Conservation (phyloP, 2,329 filamentous ascomycete genomes). For the Aspergillus niger region DNA sequence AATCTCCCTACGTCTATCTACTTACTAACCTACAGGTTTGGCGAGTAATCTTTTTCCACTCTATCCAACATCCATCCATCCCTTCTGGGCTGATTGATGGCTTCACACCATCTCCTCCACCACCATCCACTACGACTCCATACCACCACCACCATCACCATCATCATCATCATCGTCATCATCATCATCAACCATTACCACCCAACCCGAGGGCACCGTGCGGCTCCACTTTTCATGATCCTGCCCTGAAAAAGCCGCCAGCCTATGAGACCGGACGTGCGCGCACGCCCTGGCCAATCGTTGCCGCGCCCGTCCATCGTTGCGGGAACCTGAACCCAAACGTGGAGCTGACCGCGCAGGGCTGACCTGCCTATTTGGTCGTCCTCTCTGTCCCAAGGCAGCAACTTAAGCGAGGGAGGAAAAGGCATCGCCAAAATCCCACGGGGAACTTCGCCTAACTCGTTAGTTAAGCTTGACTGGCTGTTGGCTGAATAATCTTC, state of each 20-base stretch:
- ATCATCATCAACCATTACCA: too few relatives aligned
- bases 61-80: too few relatives aligned
- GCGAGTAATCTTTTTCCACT: too few relatives aligned
- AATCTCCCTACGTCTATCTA: too few relatives aligned
- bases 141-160: background rate
- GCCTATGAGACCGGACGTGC: background rate
- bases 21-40: too few relatives aligned
- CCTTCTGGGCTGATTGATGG: background rate
- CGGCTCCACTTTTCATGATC: background rate
- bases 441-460: slow-evolving; percentile 10
- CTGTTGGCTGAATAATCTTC: background rate
- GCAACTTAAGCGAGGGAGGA: slow-evolving; percentile 11
- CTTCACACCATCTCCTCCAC: background rate
- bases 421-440: slow-evolving; percentile 2
- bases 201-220: slow-evolving; percentile 1
- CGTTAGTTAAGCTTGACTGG: background rate
- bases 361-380: slow-evolving; percentile 8
- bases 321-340: background rate
- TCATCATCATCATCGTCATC: background rate
- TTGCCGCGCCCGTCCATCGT: background rate
- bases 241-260: background rate
- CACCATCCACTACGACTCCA: background rate
- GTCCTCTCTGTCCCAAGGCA: background rate
- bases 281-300: background rate
- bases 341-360: slow-evolving; percentile 8